Evolutionary conservation across 1,284 basidiomycete genomes (phyloP), one percentile per base, ranked within the genome.

Genomic region (Pseudozyma tsukubaensis): DNA sequence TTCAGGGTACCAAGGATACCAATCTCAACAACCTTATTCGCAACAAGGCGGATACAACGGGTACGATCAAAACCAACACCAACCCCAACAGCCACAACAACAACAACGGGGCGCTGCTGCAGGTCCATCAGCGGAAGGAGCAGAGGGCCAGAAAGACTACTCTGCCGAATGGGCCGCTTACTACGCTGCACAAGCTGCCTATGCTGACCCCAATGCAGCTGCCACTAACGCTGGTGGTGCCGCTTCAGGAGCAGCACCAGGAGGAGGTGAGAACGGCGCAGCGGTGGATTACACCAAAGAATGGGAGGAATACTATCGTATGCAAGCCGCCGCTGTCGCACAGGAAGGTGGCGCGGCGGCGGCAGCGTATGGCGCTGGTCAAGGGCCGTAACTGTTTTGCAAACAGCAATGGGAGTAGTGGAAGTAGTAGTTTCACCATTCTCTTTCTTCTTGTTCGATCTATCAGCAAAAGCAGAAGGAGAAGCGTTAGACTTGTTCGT

Each of bases 91-190:
- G 24, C 24, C 24, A 29, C 24, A 29, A 29, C 24, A 29, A 29
- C 24, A 29, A 29, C 24, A 29, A 29, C 24, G 3, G 24, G 24
- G 24, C 24, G 24, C 24, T 29, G 24, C 21, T 24, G 12, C 45
- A 40, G 40, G 39, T 4, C 18, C 43, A 9, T 47, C 47, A 16
- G 56, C 21, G 3, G 60, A 4, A 32, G 54, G 35, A 5, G 61
- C 12, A 19, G 67, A 60, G 24, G 70, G 52, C 6, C 80, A 82
- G 53, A 74, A 65, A 18, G 80, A 82, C 65, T 82, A 82, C 50
- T 75, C 78, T 14, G 78, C 81, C n/a, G 80, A 83, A 52, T 83
- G 82, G 82, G 82, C 82, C 14, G 79, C 82, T 0, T 83, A 83
- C 52, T 83, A 83, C 42, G 79, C 79, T 0, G 76, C 75, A 7